Base-by-base conservation (phyloP, 176 grass and related monocot species). In the Alopecurus myosuroides region DNA sequence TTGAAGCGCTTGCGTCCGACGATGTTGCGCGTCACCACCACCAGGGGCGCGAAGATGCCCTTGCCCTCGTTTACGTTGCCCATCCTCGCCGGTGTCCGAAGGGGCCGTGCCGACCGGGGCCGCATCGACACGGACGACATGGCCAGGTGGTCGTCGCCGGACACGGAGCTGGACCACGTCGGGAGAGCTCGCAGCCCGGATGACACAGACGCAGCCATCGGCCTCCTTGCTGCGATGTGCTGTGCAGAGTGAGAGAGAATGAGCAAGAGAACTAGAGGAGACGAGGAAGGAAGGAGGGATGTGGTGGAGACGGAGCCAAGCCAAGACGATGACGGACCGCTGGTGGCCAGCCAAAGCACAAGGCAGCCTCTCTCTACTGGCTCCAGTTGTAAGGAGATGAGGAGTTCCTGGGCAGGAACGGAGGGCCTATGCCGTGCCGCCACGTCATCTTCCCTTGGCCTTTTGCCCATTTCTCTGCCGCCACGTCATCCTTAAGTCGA, bases 31-130 rank as follows among this genome's bases (percentile, higher is more conserved):
- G 44, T 82, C 64, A 89, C 30, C 29, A 99, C 89, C 12, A 99
- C 93, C 13, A 81, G 39, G 3, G 97, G 97, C n/a, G 93, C 93
- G 68, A 99, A 96, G 57, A 96, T 19, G n/a, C 97, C 97, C 86
- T 96, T 99, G 10, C 97, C 97, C 41, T 89, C 93, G 79, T 96
- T 99, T 17, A 99, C 89, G 83, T 99, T 99, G 57, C 97, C 97
- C 89, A 95, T 95, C 89, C 79, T 89, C 49, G 91, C 82, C 51
- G 82, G 81, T 20, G 87, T 69, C 80, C 89, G 89, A 35, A 57
- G 74, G 11, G 89, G 83, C 74, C 85, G 72, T 0, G 51, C 82
- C 1, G 50, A 82, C 42, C 85, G 77, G 3, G 79, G 81, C 22
- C 61, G 76, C 9, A n/a, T 61, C 40, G 74, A 33, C 36, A 86